phyloP scores from a whole-genome alignment of 176 grass and related monocot species.

The Triticum aestivum region DNA sequence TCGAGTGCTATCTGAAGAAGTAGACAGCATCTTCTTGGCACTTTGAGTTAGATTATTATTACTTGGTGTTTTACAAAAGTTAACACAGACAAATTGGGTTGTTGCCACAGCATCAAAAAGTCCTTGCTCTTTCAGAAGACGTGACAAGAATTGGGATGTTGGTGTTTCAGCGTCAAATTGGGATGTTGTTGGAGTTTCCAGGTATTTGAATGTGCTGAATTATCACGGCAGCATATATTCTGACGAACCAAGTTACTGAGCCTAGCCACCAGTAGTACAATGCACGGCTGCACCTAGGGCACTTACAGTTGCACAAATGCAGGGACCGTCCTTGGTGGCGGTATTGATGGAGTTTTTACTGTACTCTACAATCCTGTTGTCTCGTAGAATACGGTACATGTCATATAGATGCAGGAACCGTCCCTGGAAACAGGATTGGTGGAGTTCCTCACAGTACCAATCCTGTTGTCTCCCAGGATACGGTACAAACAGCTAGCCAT shows the following conservation, averaged over 20 bases:
- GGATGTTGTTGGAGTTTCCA: not conserved
- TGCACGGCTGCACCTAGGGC: not conserved
- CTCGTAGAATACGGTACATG: too few species aligned
- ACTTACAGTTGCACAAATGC: too few species aligned
- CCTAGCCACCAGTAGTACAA: not conserved
- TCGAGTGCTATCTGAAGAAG: slow-evolving; percentile 54
- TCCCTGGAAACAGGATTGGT: not conserved
- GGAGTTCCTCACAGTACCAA: not conserved
- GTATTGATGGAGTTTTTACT: not conserved
- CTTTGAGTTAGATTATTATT: not conserved
- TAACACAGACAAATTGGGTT: too few species aligned
- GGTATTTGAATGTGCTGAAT: not conserved
- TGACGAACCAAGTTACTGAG: slow-evolving; percentile 4
- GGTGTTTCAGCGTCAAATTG: too few species aligned
- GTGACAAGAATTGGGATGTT: too few species aligned
- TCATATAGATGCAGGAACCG: too few species aligned
- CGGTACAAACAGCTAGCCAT: not conserved
- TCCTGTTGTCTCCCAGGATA: not conserved
- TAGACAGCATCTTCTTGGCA: not conserved
- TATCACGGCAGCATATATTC: not conserved
- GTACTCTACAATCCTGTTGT: not conserved
- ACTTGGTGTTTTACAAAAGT: not conserved
- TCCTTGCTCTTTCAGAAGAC: not conserved
- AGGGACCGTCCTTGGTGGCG: not conserved
- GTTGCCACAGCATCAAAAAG: too few species aligned